Base-by-base conservation (phyloP, 306 rosid genomes). In the Dalbergia oliveri region DNA sequence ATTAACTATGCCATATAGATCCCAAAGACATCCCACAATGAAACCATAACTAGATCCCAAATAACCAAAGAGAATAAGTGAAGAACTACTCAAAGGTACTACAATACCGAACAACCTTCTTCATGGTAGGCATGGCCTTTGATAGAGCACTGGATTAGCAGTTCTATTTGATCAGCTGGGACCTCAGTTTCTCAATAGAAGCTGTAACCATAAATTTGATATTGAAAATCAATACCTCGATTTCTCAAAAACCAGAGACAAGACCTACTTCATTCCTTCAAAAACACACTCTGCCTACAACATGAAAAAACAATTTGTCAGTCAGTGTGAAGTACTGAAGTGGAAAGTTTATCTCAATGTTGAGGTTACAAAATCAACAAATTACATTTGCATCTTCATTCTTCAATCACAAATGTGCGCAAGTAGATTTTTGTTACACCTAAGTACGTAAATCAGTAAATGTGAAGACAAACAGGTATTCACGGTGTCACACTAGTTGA, bases 61-160 rank as follows among this genome's bases (percentile, higher is more conserved):
- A 9, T 35, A 59, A 16, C 4, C n/a, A 45, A 26, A 12, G 34
- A 58, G 6, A 26, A 26, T 26, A 26, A 26, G 31, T 1, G 31
- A 62, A 66, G 9, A 37, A 45, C 44, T 7, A 69, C 23, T 15
- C 14, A 6, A 49, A 66, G 9, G 47, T 51, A 63, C 34, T 19
- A 19, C 11, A 72, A 34, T 53, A 11, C 5, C 4, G 57, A 50
- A 50, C 57, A 50, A 50, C 89, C 84, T 88, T 85, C 75, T 69
- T 88, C 78, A 68, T 60, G 60, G 88, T 78, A 61, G 86, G 84
- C 83, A 88, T 86, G 77, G 82, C 77, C 70, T 45, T 53, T 23
- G 51, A 7, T 23, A 82, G 44, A 43, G 57, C 47, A 49, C 49
- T 6, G 58, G 57, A 34, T 67, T 57, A 59, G 63, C 63, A 57